Base-by-base conservation (phyloP, 2,329 filamentous ascomycete genomes). In the Bipolaris bicolor region DNA sequence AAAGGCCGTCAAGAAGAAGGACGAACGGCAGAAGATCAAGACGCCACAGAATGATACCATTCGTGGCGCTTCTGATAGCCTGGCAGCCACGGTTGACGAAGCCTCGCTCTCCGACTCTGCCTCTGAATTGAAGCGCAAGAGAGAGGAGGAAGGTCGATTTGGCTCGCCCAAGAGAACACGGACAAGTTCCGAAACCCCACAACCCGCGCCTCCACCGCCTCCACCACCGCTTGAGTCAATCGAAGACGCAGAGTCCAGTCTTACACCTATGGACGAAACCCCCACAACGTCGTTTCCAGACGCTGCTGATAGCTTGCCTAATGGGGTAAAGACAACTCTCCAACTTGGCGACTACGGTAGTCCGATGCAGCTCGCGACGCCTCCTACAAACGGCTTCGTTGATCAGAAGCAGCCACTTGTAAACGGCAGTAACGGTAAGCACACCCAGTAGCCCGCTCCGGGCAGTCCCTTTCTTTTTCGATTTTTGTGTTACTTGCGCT, bases 1-100 rank as follows among this genome's bases (percentile, higher is more conserved):
- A 58, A 93, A 92, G 71, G 93, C 92, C 0, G 88, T 94, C 2
- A 82, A 84, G 78, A 91, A 89, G 67, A 82, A 80, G 59, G 87
- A 66, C 83, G 60, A 84, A 87, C 61, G 68, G 13, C 88, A 93
- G 63, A 86, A 87, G 74, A 84, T 84, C 60, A 90, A 86, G 70
- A 57, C 57, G 9, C 58, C 62, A 6, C 67, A 63, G 15, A 79
- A 81, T 1, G 60, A 71, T 61, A 61, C 57, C 26, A 68, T 64
- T 49, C 58, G 61, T 16, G 58, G 7, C 20, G 50, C 24, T 45
- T 41, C 68, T 18, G 67, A 67, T 15, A 65, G 68, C 58, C 29
- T 61, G 5, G 61, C 58, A n/a, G 65, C 57, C 3, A 65, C 68
- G 31, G 56, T 20, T n/a, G 44, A 61, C 15, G 55, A 64, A 3